phyloP scores from a whole-genome alignment of 768 basidiomycete genomes.

The Collybia sordida region DNA sequence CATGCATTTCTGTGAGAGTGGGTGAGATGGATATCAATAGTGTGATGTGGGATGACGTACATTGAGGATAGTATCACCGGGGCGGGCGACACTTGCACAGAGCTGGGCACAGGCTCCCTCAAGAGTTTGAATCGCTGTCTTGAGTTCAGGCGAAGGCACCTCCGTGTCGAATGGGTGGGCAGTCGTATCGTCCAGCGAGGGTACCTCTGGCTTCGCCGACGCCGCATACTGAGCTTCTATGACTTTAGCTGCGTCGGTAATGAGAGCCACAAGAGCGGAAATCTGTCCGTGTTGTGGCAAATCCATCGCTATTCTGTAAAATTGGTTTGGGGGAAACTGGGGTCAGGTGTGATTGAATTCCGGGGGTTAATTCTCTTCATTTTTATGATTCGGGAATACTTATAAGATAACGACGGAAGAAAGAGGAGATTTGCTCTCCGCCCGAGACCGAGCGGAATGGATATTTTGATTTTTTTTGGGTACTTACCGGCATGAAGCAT shows the following conservation, averaged over 20 bases:
- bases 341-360: too few species aligned
- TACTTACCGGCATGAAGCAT: too few species aligned
- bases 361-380: too few species aligned
- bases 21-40: neutral
- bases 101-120: constrained; percentile 28
- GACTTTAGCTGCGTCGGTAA: constrained; percentile 16
- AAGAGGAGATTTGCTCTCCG: too few species aligned
- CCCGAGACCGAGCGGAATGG: too few species aligned
- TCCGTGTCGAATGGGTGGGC: constrained; percentile 21
- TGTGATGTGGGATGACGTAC: constrained; percentile 8
- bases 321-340: too few species aligned
- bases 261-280: constrained; percentile 16
- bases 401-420: too few species aligned
- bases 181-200: constrained; percentile 17
- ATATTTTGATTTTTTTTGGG: too few species aligned
- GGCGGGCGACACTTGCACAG: constrained; percentile 20
- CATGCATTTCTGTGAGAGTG: constrained; percentile 5
- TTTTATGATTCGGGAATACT: too few species aligned
- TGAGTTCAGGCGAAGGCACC: constrained; percentile 12
- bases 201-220: constrained; percentile 9
- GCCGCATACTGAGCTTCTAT: constrained; percentile 15
- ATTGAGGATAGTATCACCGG: constrained; percentile 21
- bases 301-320: too few species aligned
- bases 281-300: too few species aligned
- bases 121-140: constrained; percentile 22